phyloP scores from a whole-genome alignment of 805 yeast species.

The Barnettozyma sucrosica region DNA sequence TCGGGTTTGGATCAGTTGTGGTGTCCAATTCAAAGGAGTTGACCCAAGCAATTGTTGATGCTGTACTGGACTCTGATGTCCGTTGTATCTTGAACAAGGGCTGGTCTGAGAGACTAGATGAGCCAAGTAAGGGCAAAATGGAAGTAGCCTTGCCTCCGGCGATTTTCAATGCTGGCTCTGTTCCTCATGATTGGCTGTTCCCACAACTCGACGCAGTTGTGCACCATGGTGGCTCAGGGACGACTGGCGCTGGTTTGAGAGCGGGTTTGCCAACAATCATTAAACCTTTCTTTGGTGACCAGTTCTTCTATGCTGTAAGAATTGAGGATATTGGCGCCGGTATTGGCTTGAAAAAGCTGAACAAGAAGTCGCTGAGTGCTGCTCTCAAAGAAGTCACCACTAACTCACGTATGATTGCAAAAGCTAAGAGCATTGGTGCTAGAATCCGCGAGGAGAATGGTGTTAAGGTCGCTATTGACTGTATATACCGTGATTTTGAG shows the following conservation, averaged over 20 bases:
- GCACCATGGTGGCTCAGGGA: slow-evolving; percentile 96
- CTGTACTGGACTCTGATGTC: slow-evolving; percentile 76
- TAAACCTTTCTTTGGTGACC: slow-evolving; percentile 96
- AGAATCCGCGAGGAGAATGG: slow-evolving; percentile 73
- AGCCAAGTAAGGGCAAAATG: slow-evolving; percentile 25
- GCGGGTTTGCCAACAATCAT: slow-evolving; percentile 86
- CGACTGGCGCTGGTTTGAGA: slow-evolving; percentile 86
- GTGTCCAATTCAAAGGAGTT: slow-evolving; percentile 76
- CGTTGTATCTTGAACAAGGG: slow-evolving; percentile 88
- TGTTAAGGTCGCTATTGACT: slow-evolving; percentile 65
- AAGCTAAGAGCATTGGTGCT: slow-evolving; percentile 58
- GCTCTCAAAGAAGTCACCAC: slow-evolving; percentile 68
- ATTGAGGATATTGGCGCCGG: slow-evolving; percentile 91
- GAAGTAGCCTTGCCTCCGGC: slow-evolving; percentile 55
- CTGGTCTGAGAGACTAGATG: slow-evolving; percentile 75
- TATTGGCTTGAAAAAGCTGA: slow-evolving; percentile 59
- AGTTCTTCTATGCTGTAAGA: slow-evolving; percentile 82
- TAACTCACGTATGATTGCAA: slow-evolving; percentile 58
- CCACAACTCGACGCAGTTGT: slow-evolving; percentile 88
- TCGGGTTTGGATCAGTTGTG: slow-evolving; percentile 95
- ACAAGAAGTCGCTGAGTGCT: slow-evolving; percentile 51
- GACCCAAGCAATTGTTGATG: slow-evolving; percentile 71
- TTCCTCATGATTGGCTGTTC: slow-evolving; percentile 95
- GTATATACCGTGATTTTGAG: slow-evolving; percentile 73
- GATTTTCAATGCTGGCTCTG: slow-evolving; percentile 61